A percentile compares a stretch with the other conserved stretches of the same genome.
Conservation (phyloP, 169 alveolate species). For the Sarcocystis neurona region DNA sequence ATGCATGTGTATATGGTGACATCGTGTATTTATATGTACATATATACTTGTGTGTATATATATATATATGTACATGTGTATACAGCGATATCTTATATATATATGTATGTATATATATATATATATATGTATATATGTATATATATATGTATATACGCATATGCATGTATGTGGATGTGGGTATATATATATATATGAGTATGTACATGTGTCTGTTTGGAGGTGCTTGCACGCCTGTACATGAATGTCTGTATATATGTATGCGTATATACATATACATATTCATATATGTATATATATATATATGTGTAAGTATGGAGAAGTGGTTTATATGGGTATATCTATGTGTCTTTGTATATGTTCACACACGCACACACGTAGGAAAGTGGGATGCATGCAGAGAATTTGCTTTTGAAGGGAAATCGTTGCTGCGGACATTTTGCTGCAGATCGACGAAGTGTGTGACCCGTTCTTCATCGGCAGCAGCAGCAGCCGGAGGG, state of each 20-base stretch:
- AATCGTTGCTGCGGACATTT: too few relatives aligned
- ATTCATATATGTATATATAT: not conserved
- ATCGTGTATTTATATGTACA: not conserved
- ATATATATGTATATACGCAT: not conserved
- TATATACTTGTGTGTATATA: too few relatives aligned
- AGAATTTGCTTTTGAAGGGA: too few relatives aligned
- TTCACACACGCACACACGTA: too few relatives aligned
- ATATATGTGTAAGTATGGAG: not conserved
- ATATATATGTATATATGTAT: not conserved
- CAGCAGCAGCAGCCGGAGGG: not conserved
- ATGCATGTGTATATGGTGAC: not conserved
- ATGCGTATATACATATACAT: not conserved
- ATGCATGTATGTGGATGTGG: not conserved
- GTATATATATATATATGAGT: too few relatives aligned
- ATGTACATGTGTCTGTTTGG: not conserved
- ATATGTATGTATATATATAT: not conserved
- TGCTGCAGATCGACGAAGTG: too few relatives aligned
- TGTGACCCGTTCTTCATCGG: not conserved
- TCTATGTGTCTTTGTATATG: too few relatives aligned
- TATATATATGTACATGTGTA: not conserved
- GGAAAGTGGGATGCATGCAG: too few relatives aligned
- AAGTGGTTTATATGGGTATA: not conserved
- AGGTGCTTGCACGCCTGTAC: not conserved
- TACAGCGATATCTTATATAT: not conserved
- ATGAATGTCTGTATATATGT: not conserved